Evolutionary conservation across 352 stramenopile genomes (phyloP), one percentile per base, ranked within the genome.

Genomic region (Phytophthora crassamura): DNA sequence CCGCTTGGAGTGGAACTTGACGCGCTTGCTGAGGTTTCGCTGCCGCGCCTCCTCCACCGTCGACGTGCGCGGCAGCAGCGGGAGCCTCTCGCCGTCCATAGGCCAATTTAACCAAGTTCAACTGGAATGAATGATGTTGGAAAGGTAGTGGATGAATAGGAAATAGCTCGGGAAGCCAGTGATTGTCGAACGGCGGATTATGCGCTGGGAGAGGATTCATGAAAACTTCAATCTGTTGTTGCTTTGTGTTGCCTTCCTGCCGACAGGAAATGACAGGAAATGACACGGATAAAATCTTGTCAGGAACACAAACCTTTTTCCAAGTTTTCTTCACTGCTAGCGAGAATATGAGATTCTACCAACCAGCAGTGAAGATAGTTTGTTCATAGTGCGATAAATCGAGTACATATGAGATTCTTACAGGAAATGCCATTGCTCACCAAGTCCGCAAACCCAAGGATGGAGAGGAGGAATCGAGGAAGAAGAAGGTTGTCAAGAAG

Each of bases 1-100:
- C 16, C 79, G 72, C 71, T 88, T 88, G 25, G 79, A 88, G 28
- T 80, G 58, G 25, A 88, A 41, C 66, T 86, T 86, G 35, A 88
- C 67, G 53, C 79, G 79, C 67, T 85, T 86, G 47, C 50, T 35
- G 11, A 66, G 59, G 54, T 88, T 88, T 15, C 77, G 77, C 45
- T 43, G 41, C 28, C 64, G 69, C 51, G 74, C 76, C 53, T 84
- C 64, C 45, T 72, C 72, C 34, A 74, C 58, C 55, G 65, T 77
- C 18, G 67, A 75, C 45, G 74, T 49, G 41, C 57, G 66, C 33
- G 59, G 50, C 36, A 73, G 68, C 41, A 80, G 42, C 22, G 70
- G 54, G 7, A 57, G 38, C 22, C 51, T 50, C 46, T 70, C 59
- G 34, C 34, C 47, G 30, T 71, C 25, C 53, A 53, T 62, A 34